Evolutionary conservation across 1,284 basidiomycete species (phyloP), one percentile per base, ranked within the genome.

Genomic region (Rhizoctonia solani): DNA sequence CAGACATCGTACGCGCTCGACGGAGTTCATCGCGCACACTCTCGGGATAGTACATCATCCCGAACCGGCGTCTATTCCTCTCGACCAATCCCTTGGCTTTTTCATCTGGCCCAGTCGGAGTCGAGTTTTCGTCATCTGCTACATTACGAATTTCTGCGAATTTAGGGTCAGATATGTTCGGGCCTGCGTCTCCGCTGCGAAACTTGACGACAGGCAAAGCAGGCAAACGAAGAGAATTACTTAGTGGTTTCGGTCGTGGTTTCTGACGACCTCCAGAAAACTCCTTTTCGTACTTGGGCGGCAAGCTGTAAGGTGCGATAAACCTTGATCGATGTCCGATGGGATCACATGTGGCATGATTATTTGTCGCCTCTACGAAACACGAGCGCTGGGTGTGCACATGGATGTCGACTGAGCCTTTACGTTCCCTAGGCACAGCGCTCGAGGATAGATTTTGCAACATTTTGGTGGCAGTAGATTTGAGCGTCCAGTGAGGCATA

Each of bases 401-500:
- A 8, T 49, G 59, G 29, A n/a, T n/a, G n/a, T 52, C 44, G 44
- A 46, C 19, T 39, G 37, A 16, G 37, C 44, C 44, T 46, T 46
- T 46, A 5, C 44, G 44, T 19, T 46, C 44, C 11, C 44, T 9
- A 9, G 44, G 44, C 19, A 6, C 44, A 46, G 11, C 21, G n/a
- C n/a, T n/a, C n/a, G n/a, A n/a, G 44, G 44, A 14, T 9, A 46
- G 44, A 46, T 19, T 46, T 9, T 46, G 44, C 44, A 46, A 19
- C 44, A 46, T 46, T 46, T 19, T 46, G n/a, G 44, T 11, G 21
- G 44, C 44, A 46, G 44, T 46, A 46, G 8, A 11, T 42, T 66
- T 66, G 63, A 66, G 21, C 30, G 63, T 13, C 63, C 63, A 66
- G 52, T 29, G 11, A 30, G 63, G 63, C 63, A 66, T 66, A 54